Evolutionary conservation across 1,139 yeast genomes (phyloP).

Genomic region (Blastobotrys indianensis): DNA sequence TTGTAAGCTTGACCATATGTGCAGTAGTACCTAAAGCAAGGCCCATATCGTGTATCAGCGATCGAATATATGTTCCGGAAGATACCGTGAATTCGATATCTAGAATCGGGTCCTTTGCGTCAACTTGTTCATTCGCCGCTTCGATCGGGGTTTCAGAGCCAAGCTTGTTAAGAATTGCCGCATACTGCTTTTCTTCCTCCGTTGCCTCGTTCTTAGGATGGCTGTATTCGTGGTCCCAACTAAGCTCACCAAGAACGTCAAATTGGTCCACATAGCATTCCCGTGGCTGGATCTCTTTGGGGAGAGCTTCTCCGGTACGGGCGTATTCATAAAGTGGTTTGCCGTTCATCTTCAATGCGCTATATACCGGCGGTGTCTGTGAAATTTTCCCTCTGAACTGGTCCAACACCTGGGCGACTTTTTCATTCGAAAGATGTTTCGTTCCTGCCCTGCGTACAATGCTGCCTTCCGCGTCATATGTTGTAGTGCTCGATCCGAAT

Average conservation of each 20-base stretch:
- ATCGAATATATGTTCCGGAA: slow-evolving; percentile 92
- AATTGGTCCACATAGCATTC: slow-evolving; percentile 57
- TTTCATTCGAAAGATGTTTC: slow-evolving; percentile 52
- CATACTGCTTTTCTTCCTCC: slow-evolving; percentile 30
- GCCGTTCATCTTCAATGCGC: slow-evolving; percentile 93
- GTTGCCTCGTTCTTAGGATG: slow-evolving; percentile 32
- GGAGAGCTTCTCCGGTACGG: slow-evolving; percentile 78
- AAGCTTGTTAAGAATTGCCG: slow-evolving; percentile 33
- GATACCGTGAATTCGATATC: slow-evolving; percentile 77
- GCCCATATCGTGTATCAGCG: slow-evolving; percentile 84
- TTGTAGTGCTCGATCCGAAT: slow-evolving; percentile 85
- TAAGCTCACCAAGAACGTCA: slow-evolving; percentile 46
- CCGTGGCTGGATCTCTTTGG: slow-evolving; percentile 71
- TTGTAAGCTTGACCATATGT: slow-evolving; percentile 78
- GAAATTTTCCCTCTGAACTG: slow-evolving; percentile 71
- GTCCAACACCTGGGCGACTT: slow-evolving; percentile 45
- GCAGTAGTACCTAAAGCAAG: slow-evolving; percentile 75
- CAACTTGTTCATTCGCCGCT: slow-evolving; percentile 8
- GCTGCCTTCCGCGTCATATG: slow-evolving; percentile 91
- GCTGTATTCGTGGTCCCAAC: slow-evolving; percentile 50
- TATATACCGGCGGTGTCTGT: slow-evolving; percentile 93
- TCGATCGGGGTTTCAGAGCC: slow-evolving; percentile 2
- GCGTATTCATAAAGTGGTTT: slow-evolving; percentile 94
- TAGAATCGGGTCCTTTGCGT: slow-evolving; percentile 45
- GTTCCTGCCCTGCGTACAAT: slow-evolving; percentile 54